Evolutionary conservation across 2,329 filamentous ascomycete genomes (phyloP), one percentile per base, ranked within the genome.

Genomic region (Scolecobasidium constrictum): DNA sequence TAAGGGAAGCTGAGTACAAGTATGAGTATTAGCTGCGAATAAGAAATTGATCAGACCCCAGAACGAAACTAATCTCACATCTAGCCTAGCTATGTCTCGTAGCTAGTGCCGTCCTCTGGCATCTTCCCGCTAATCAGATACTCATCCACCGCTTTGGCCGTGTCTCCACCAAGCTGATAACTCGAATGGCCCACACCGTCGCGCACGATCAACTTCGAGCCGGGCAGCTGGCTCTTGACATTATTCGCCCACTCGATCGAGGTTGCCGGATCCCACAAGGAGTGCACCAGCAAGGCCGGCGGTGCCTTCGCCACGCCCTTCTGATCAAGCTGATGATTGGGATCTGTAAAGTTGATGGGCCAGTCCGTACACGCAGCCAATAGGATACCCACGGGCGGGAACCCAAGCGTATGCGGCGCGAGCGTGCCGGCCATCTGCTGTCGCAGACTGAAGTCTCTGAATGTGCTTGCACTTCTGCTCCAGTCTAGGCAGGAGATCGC

Each of bases 161-260:
- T 58, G 39, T 58, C 53, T 2, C 62, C 62, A 20, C 49, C 48
- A 7, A 52, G 40, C 5, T 50, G 40, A 34, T 59, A 61, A 42
- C 59, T 65, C 39, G 61, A 64, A 43, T 67, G 64, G 1, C 64
- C 64, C 35, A 55, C 51, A 3, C 64, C 65, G 26, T 62, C 55
- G 13, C 66, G 53, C 9, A 58, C 59, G n/a, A 70, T 35, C 35
- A 68, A 46, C 7, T 62, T 55, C 7, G 54, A 51, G 21, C 60
- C 61, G 34, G 53, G 49, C 11, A 57, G 50, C 46, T 63, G 53
- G 46, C 55, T 56, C 37, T 52, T 52, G 38, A 65, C 48, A 1
- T 58, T 56, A 15, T 55, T 47, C 35, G 60, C 64, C 59, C 62
- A 66, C 15, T 53, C 50, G 40, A 61, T 59, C 18, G 57, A 56